These are phyloP conservation scores for Candida broadrunensis DNA, from an alignment of 805 yeast genomes.

Conservation along the genomic window DNA sequence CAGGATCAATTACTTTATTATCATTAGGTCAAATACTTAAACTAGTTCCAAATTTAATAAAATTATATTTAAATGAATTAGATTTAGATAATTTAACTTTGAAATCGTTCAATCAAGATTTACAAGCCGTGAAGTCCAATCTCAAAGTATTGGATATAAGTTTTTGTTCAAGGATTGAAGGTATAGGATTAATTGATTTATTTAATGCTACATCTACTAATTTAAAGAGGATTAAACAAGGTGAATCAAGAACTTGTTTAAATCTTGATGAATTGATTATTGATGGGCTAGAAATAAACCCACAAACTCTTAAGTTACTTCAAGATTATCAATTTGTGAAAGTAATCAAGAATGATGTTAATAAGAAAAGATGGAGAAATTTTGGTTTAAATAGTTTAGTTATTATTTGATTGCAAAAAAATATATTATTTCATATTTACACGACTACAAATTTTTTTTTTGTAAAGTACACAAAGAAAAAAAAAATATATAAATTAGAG, in stretches of 20 bases:
- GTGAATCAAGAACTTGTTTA: conserved; percentile 5
- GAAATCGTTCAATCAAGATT: conserved; percentile 25
- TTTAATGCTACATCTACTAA: conserved; percentile 12
- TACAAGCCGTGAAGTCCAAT: conserved; percentile 6
- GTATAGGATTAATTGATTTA: conserved; percentile 35
- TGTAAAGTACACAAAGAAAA: too few species aligned
- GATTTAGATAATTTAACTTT: conserved; percentile 35
- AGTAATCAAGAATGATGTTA: conserved; percentile 20
- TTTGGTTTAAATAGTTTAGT: conserved; percentile 33
- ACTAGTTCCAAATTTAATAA: conserved; percentile 15
- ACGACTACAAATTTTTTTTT: not conserved
- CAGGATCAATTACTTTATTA: not conserved
- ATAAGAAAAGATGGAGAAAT: conserved; percentile 27
- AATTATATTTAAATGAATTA: conserved; percentile 29
- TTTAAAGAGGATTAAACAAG: conserved; percentile 2
- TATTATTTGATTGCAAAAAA: conserved; percentile 4
- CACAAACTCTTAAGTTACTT: conserved; percentile 21
- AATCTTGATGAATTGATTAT: conserved; percentile 20
- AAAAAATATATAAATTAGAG: not conserved
- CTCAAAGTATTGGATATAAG: conserved; percentile 34
- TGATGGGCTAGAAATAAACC: conserved; percentile 32
- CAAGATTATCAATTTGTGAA: conserved; percentile 14
- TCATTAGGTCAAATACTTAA: not conserved
- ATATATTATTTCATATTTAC: not conserved
- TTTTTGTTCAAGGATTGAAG: conserved; percentile 30